These are phyloP conservation scores for Pistacia integerrima DNA, from an alignment of 345 rosid genomes.

Conservation along the genomic window DNA sequence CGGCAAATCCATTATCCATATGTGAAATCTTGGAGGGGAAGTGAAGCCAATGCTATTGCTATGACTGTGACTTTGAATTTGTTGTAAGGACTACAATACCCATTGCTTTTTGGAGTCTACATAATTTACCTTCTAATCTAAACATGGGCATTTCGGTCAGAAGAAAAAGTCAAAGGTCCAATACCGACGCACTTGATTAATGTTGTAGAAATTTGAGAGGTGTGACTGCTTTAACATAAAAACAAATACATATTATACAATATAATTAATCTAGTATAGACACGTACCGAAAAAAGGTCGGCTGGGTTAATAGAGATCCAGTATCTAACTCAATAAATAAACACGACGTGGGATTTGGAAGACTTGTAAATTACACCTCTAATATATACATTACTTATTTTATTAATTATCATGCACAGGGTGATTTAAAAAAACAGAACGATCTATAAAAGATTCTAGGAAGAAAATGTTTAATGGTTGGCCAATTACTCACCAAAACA, in stretches of 20 bases:
- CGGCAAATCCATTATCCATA: too few relatives aligned
- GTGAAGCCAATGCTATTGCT: conserved; percentile 7
- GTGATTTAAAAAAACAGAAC: too few relatives aligned
- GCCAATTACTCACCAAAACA: neutral
- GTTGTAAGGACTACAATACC: neutral
- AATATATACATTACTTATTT: too few relatives aligned
- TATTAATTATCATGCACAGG: too few relatives aligned
- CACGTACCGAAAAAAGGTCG: neutral
- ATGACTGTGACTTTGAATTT: neutral
- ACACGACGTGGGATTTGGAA: neutral
- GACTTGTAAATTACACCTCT: neutral
- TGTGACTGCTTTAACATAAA: conserved; percentile 4
- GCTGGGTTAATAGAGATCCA: neutral
- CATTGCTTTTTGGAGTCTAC: neutral
- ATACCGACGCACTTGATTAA: conserved; percentile 15
- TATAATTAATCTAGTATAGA: neutral
- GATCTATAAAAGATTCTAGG: too few relatives aligned
- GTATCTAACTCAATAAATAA: neutral
- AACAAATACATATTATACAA: neutral
- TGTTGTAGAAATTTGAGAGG: neutral
- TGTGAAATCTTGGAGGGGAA: conserved; percentile 15
- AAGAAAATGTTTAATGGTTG: neutral
- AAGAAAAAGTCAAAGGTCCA: neutral
- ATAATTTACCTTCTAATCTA: neutral
- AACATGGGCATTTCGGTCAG: conserved; percentile 12